Evolutionary conservation across 2,329 filamentous ascomycete genomes (phyloP).

Genomic region (Fusarium buxicola): DNA sequence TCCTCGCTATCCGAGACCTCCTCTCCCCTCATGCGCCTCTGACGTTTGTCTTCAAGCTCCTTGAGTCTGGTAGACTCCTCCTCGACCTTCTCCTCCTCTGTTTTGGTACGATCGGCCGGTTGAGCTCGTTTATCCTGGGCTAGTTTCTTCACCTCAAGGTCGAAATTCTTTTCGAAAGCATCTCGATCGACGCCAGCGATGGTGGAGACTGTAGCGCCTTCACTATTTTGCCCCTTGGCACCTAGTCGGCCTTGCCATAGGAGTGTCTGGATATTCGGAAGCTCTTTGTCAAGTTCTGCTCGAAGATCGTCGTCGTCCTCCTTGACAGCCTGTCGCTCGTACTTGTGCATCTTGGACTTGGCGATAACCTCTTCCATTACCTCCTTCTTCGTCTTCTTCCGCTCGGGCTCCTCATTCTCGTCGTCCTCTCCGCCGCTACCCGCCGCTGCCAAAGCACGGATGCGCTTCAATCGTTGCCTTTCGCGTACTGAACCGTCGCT

Average conservation of each 20-base stretch:
- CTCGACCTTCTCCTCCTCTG: conserved; percentile 83
- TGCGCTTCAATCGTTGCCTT: conserved; percentile 65
- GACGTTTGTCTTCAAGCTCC: conserved; percentile 83
- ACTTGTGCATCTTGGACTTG: conserved; percentile 97
- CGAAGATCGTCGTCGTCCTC: conserved; percentile 93
- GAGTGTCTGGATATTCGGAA: conserved; percentile 80
- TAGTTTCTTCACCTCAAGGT: conserved; percentile 83
- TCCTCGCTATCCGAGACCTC: conserved; percentile 75
- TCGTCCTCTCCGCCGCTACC: conserved; percentile 63
- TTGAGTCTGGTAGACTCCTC: conserved; percentile 82
- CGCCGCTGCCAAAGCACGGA: conserved; percentile 59
- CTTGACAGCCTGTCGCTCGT: conserved; percentile 90
- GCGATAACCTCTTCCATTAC: conserved; percentile 98
- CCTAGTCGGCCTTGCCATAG: conserved; percentile 65
- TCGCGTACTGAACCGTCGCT: conserved; percentile 67
- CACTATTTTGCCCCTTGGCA: conserved; percentile 46
- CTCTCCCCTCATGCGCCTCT: conserved; percentile 89
- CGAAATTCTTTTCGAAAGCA: conserved; percentile 87
- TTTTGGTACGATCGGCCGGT: conserved; percentile 90
- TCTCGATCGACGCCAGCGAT: conserved; percentile 70
- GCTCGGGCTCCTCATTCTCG: conserved; percentile 73
- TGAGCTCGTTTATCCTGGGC: conserved; percentile 86
- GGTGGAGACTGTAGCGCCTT: conserved; percentile 41
- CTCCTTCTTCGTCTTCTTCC: conserved; percentile 95
- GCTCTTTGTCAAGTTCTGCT: conserved; percentile 84